Base-by-base conservation (phyloP, 2,329 filamentous ascomycete species). In the Ceratocystis variospora region DNA sequence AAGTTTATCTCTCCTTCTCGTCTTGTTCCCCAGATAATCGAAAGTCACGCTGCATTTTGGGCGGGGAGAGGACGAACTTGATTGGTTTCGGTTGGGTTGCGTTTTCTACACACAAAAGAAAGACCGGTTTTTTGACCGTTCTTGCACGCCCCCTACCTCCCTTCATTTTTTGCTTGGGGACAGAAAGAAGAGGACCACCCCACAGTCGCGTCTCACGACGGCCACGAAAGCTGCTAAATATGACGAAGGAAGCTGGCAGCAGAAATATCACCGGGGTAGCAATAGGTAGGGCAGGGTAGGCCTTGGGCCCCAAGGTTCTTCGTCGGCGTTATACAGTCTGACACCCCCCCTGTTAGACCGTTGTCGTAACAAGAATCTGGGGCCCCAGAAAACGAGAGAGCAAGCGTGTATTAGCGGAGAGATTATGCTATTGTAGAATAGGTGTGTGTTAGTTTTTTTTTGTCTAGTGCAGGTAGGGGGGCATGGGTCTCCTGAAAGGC, bases 21-120 rank as follows among this genome's bases (percentile, higher is more conserved):
- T 53, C 48, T 25, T 28, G 8, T 53, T 59, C 55, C 55, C 55
- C 55, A 59, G 55, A 41, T 41, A 59, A 37, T 59, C 55, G 33
- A 12, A 37, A 31, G 15, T 31, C 55, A 59, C 55, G 31, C 28
- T 25, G 55, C 55, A 59, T 59, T 8, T 59, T 59, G 25, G 25
- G 55, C 25, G 55, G 55, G 17, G 12, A 59, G 48, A 22, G 8
- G 1, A 0, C 48, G 8, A 12, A 28, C 22, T 25, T 53, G 48
- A 25, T 25, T 53, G 10, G 48, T 53, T 59, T n/a, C 31, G 55
- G 7, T n/a, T n/a, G 33, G 31, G 19, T n/a, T 59, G 31, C 25
- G 10, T n/a, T 33, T 8, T n/a, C 25, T 37, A n/a, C 28, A 7
- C 55, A 37, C 15, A 22, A 59, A 59, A 59, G 55, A 59, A 59